Evolutionary conservation across 352 stramenopile species (phyloP).

Genomic region (Phytophthora litchii): DNA sequence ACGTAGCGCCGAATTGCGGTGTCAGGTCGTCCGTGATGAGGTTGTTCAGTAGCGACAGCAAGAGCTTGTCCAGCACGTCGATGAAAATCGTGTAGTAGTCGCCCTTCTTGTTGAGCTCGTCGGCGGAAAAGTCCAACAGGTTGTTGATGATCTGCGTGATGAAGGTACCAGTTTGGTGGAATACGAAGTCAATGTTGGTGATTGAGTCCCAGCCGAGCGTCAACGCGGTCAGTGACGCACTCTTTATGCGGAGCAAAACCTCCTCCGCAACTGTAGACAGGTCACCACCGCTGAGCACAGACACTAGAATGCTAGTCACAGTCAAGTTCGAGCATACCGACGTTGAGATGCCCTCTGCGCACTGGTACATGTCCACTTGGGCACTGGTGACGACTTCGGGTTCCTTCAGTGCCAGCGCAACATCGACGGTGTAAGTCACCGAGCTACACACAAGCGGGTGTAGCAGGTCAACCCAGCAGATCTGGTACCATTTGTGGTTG

Average conservation of each 20-base stretch:
- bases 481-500: conserved; percentile 66
- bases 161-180: conserved; percentile 45
- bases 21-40: conserved; percentile 45
- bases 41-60: conserved; percentile 59
- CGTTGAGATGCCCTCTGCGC: conserved; percentile 29
- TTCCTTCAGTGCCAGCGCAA: conserved; percentile 44
- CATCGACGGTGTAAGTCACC: conserved; percentile 40
- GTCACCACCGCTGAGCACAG: conserved; percentile 41
- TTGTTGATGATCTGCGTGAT: conserved; percentile 51
- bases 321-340: conserved; percentile 58
- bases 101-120: conserved; percentile 71
- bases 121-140: conserved; percentile 53
- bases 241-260: conserved; percentile 36
- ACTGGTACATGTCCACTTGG: conserved; percentile 49
- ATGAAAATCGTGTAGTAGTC: conserved; percentile 59
- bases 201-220: conserved; percentile 53
- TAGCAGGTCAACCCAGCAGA: conserved; percentile 59
- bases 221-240: conserved; percentile 40
- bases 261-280: conserved; percentile 38
- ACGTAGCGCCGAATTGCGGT: conserved; percentile 51
- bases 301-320: conserved; percentile 48
- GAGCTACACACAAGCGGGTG: conserved; percentile 43
- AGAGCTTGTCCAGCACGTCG: conserved; percentile 39
- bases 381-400: conserved; percentile 35
- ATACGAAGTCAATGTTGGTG: conserved; percentile 56